Percentiles rank a stretch among this genome's conserved stretches.
These are phyloP conservation scores for Murraya paniculata DNA, from an alignment of 345 rosid species.

Conservation along the genomic window DNA sequence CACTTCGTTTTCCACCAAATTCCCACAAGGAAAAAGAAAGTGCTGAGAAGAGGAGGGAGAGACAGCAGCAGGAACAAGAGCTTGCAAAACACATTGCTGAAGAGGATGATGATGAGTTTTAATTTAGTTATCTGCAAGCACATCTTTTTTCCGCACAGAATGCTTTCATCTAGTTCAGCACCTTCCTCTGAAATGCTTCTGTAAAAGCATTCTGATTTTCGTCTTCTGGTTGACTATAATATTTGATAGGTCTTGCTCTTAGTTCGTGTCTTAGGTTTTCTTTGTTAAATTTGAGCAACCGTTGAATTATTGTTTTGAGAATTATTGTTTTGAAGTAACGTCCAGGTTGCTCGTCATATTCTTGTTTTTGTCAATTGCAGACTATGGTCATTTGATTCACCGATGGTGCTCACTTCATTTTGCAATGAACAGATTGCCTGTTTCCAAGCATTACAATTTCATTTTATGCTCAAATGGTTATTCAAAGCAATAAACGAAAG, in stretches of 20 bases:
- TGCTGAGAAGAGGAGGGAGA: constrained; percentile 57
- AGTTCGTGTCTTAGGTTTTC: neutral
- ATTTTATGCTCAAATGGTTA: neutral
- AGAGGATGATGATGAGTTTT: constrained; percentile 58
- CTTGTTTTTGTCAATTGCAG: neutral
- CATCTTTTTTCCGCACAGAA: neutral
- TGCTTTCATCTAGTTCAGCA: neutral
- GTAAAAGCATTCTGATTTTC: neutral
- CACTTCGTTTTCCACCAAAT: constrained; percentile 56
- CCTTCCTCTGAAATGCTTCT: constrained; percentile 1
- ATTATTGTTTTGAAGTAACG: neutral
- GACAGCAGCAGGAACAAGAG: constrained; percentile 57
- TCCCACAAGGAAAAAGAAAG: constrained; percentile 60
- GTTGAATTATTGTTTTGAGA: neutral
- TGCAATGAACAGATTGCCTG: neutral
- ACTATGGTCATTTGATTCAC: neutral
- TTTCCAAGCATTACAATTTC: neutral
- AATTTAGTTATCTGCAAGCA: neutral
- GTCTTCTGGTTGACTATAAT: neutral
- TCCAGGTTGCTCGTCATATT: neutral
- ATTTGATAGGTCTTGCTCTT: neutral
- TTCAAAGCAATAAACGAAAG: neutral
- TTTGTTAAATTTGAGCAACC: neutral
- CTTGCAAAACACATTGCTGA: constrained; percentile 62
- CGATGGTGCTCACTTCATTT: neutral